Evolutionary conservation across 2,329 filamentous ascomycete genomes (phyloP).

Genomic region (Aureobasidium lini): DNA sequence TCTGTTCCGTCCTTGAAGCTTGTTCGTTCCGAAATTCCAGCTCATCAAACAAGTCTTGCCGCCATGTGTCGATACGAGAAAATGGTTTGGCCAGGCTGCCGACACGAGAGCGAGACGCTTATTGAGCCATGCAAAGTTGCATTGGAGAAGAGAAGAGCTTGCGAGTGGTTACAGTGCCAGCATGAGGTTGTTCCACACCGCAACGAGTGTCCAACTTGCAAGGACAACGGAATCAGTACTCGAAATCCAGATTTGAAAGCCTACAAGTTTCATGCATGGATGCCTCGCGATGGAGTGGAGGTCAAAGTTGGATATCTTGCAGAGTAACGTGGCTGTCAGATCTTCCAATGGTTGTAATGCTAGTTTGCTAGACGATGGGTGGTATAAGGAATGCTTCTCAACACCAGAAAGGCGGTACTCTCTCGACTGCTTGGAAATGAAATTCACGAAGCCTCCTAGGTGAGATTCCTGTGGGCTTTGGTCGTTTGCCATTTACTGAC

Average conservation of each 20-base stretch:
- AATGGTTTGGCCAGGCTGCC: slow-evolving; percentile 10
- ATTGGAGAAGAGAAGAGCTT: background rate
- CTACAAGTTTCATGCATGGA: slow-evolving; percentile 9
- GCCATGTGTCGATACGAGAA: slow-evolving; percentile 8
- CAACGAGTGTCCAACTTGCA: slow-evolving; percentile 7
- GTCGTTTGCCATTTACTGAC: background rate
- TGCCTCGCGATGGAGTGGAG: background rate
- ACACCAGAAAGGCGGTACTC: background rate
- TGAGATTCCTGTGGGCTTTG: background rate
- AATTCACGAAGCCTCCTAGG: background rate
- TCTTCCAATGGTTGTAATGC: background rate
- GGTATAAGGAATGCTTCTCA: background rate
- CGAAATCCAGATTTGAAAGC: slow-evolving; percentile 1
- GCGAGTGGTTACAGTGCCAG: slow-evolving; percentile 9
- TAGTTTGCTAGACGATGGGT: background rate
- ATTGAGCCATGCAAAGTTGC: background rate
- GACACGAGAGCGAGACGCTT: background rate
- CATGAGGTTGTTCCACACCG: slow-evolving; percentile 7
- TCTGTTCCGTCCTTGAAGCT: background rate
- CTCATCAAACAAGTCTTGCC: background rate
- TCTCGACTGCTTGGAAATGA: background rate
- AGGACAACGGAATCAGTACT: slow-evolving; percentile 4
- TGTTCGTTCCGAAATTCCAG: background rate
- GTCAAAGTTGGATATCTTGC: slow-evolving; percentile 3
- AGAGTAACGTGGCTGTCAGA: background rate